Evolutionary conservation across 148 eudicot genomes (phyloP).

Genomic region (Rhododendron ovatum): DNA sequence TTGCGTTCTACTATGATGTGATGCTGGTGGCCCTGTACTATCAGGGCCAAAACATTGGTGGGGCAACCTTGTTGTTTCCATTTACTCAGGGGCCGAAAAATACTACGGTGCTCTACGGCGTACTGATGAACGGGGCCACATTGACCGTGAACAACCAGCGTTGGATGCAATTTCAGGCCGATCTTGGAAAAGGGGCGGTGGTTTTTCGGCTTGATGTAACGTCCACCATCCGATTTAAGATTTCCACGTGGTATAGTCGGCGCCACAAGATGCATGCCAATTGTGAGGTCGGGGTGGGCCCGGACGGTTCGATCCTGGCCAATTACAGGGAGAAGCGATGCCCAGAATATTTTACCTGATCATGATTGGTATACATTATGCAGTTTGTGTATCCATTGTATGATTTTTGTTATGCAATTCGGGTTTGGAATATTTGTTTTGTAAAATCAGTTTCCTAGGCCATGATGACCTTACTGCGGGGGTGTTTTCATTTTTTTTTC

Average conservation of each 20-base stretch:
- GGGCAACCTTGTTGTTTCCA: conserved; percentile 31
- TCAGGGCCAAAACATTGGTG: conserved; percentile 45
- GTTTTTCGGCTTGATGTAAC: conserved; percentile 45
- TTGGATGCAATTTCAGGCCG: conserved; percentile 49
- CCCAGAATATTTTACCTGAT: conserved; percentile 57
- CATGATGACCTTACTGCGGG: too few relatives aligned
- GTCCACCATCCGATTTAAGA: conserved; percentile 68
- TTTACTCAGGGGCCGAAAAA: conserved; percentile 67
- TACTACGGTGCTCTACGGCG: conserved; percentile 32
- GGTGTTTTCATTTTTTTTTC: too few relatives aligned
- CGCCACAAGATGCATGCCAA: conserved; percentile 65
- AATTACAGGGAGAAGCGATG: conserved; percentile 38
- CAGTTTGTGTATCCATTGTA: not conserved
- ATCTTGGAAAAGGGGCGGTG: conserved; percentile 37
- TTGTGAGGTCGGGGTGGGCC: conserved; percentile 53
- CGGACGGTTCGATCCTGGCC: conserved; percentile 54
- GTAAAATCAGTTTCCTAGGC: not conserved
- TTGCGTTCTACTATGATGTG: conserved; percentile 51
- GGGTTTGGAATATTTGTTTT: not conserved
- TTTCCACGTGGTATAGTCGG: conserved; percentile 50
- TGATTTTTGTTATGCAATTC: not conserved
- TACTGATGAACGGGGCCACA: conserved; percentile 32
- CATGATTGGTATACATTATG: not conserved
- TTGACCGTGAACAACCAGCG: conserved; percentile 33
- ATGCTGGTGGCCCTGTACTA: conserved; percentile 42